Evolutionary conservation across 1,284 basidiomycete species (phyloP), one percentile per base, ranked within the genome.

Genomic region (Ganoderma multipileum): DNA sequence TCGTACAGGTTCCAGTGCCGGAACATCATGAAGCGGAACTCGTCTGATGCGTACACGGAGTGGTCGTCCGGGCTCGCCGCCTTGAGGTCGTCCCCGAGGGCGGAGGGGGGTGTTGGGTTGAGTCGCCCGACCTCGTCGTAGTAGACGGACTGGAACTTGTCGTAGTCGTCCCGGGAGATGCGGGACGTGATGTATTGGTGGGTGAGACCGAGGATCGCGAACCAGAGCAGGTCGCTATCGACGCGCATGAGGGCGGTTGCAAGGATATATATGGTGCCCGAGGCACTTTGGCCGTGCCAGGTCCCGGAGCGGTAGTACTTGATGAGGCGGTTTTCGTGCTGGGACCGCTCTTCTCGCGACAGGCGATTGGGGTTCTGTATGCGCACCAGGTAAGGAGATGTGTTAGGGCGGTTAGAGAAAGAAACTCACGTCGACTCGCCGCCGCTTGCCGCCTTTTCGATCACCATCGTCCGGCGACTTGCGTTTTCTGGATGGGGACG

Each of bases 1-100:
- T 98, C 96, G 78, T 99, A 99, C 52, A 99, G 81, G 61, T 92
- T 98, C 98, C 98, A 99, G 81, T 99, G 98, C 64, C 97, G 87
- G 79, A 98, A 97, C 61, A 99, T 86, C 80, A 93, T 96, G 79
- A 99, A 99, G 14, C 98, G 87, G 64, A 98, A 84, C 78, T 99
- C 96, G 63, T 96, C 95, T 41, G 89, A 91, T 44, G 89, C 85
- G 42, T 94, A 87, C 67, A 98, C 90, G 39, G 90, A 90, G 66
- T 87, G 84, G 78, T 98, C 95, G 74, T 98, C 96, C 14, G 92
- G 89, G 69, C 86, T 87, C 47, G 89, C 81, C 0, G 88, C 85
- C 67, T 80, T 85, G 69, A 87, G 81, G 30, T 85, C 84, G 61
- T 77, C 79, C 20, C 68, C 76, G 50, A 76, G 76, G n/a, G 78